Evolutionary conservation across 2,329 filamentous ascomycete species (phyloP), one percentile per base, ranked within the genome.

Genomic region (Verticillium nonalfalfae): DNA sequence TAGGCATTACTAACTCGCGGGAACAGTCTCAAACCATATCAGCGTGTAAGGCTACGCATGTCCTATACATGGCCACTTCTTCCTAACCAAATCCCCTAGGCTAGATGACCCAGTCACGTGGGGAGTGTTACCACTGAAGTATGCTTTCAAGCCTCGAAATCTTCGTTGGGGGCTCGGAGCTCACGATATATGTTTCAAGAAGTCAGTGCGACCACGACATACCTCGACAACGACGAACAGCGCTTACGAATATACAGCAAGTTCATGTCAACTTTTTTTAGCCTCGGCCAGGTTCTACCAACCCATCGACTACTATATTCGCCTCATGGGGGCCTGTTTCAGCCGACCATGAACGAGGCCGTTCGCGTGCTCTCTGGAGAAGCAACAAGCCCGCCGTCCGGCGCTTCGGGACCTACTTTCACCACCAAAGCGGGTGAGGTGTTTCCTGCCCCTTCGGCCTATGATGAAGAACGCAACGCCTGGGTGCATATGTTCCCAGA

Each of bases 401-500:
- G 36, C n/a, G 56, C 52, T 33, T 10, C 59, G 57, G n/a, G 33
- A 39, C 4, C 59, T 6, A 55, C 61, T 11, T 67, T 65, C 33
- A 61, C 59, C 14, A 93, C 91, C 3, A 87, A 83, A 61, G 87
- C 86, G 54, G 67, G 69, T 15, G 90, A 94, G 74, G 76, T 75
- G 40, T 90, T 91, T 72, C 79, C 83, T 0, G 84, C 91, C 0
- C 92, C 93, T 1, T 88, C 91, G 1, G 84, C 87, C 57, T 93
- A 90, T 72, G 74, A 85, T 1, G 82, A 77, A 65, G 88, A 92
- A 68, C 86, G 85, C 56, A 84, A 90, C 73, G 85, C 86, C 55
- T 99, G 95, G 95, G 80, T 99, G 4, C 95, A 99, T 74, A 89
- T 98, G 60, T 98, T 98, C 74, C 95, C 95, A 13, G 95, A 99